Percentiles rank a stretch among this genome's conserved stretches.
Evolutionary conservation across 106 monocot genomes (phyloP).

Genomic region (Narthecium ossifragum): DNA sequence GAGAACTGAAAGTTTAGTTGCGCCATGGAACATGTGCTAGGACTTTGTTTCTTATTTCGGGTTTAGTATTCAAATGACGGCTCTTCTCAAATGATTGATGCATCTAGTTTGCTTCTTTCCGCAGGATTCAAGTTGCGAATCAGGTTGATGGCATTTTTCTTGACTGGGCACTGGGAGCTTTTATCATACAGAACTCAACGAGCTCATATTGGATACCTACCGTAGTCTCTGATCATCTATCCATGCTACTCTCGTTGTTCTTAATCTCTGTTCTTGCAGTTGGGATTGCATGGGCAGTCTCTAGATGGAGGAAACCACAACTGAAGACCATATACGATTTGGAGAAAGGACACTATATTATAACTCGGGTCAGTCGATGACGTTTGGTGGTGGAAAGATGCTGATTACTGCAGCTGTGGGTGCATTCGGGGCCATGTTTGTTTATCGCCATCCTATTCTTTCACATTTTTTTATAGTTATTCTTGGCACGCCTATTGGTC

Average conservation of each 20-base stretch:
- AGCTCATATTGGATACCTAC: slow-evolving; percentile 21
- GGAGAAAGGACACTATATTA: slow-evolving; percentile 86
- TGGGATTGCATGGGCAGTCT: slow-evolving; percentile 25
- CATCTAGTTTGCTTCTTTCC: slow-evolving; percentile 1
- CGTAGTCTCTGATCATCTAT: slow-evolving; percentile 10
- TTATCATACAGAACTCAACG: slow-evolving; percentile 36
- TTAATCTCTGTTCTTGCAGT: slow-evolving; percentile 21
- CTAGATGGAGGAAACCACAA: slow-evolving; percentile 66
- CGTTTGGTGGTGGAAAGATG: too few species aligned
- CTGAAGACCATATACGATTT: slow-evolving; percentile 83
- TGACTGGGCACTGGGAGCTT: slow-evolving; percentile 89
- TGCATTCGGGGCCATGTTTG: too few species aligned
- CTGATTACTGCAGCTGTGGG: too few species aligned
- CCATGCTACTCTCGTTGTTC: slow-evolving; percentile 12
- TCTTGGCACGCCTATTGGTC: too few species aligned
- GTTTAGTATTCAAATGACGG: too few species aligned
- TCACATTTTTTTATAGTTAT: too few species aligned
- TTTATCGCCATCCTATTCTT: too few species aligned
- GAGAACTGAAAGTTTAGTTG: too few species aligned
- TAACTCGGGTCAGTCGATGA: slow-evolving; percentile 51
- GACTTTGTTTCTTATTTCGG: too few species aligned
- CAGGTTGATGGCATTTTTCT: slow-evolving; percentile 39
- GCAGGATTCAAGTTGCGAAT: slow-evolving; percentile 65
- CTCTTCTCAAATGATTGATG: too few species aligned
- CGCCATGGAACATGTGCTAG: too few species aligned